These are phyloP conservation scores for Leishmania lainsoni DNA, from an alignment of 208 protist genomes.

Conservation along the genomic window DNA sequence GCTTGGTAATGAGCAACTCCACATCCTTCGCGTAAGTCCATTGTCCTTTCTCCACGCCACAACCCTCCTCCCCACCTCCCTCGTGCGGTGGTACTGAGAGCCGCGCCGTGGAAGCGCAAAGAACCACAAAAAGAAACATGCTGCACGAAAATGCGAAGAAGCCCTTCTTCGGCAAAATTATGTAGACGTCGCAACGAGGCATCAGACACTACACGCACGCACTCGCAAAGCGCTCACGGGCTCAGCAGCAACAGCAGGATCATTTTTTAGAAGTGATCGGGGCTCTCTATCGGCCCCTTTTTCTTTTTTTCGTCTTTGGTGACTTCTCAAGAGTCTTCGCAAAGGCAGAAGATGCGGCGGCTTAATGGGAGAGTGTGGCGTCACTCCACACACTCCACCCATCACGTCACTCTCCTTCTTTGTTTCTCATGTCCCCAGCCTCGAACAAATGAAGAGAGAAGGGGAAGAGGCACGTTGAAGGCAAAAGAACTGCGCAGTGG, in stretches of 20 bases:
- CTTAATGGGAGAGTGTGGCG: neutral
- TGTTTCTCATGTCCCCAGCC: neutral
- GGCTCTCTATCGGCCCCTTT: neutral
- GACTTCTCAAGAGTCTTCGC: neutral
- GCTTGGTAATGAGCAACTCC: neutral
- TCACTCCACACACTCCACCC: neutral
- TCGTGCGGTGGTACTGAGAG: neutral
- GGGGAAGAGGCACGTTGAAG: too few relatives aligned
- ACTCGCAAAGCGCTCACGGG: neutral
- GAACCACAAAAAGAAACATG: neutral
- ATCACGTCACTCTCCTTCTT: neutral
- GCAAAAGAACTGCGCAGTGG: too few relatives aligned
- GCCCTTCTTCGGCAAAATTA: neutral
- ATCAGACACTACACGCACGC: neutral
- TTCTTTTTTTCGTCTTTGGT: neutral
- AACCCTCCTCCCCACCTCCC: neutral
- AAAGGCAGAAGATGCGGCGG: neutral
- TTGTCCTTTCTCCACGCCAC: neutral
- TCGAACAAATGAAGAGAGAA: neutral
- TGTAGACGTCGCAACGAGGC: neutral
- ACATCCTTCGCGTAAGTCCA: neutral
- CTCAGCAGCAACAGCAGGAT: neutral
- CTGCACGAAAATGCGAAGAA: neutral
- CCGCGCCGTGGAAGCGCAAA: neutral
- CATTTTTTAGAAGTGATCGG: neutral